Conservation (phyloP, 768 basidiomycete genomes). For the Polyporus arcularius region DNA sequence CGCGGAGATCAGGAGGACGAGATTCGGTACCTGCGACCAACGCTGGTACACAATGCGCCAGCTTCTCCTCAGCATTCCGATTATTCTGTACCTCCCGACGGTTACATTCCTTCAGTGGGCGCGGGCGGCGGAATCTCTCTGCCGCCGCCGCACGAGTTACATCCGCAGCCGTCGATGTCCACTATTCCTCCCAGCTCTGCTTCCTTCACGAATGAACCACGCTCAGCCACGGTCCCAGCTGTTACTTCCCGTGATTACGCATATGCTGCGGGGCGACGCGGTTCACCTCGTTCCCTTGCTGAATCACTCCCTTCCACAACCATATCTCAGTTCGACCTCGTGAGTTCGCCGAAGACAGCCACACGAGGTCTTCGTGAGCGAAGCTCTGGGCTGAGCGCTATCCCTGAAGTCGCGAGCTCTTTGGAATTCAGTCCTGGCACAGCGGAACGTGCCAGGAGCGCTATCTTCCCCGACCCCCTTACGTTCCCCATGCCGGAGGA, state of each 20-base stretch:
- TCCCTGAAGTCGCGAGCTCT: conserved; percentile 28
- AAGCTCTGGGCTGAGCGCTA: conserved; percentile 23
- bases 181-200: conserved; percentile 5
- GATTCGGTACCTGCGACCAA: conserved; percentile 9
- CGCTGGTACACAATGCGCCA: conserved; percentile 14
- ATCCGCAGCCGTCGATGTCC: conserved; percentile 13
- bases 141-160: conserved; percentile 21
- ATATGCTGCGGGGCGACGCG: conserved; percentile 2
- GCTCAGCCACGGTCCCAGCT: background rate
- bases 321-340: conserved; percentile 28
- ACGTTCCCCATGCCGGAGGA: conserved; percentile 16
- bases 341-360: conserved; percentile 17
- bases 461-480: conserved; percentile 21
- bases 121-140: conserved; percentile 19
- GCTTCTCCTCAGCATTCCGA: conserved; percentile 22
- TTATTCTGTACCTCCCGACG: conserved; percentile 23
- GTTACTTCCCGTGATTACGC: conserved; percentile 21
- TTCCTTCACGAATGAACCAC: background rate
- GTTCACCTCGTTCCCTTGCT: conserved; percentile 23
- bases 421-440: conserved; percentile 27
- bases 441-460: conserved; percentile 14
- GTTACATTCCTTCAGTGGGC: conserved; percentile 25
- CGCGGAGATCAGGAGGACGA: conserved; percentile 3
- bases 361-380: conserved; percentile 17
- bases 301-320: conserved; percentile 28